Base-by-base conservation (phyloP, 169 alveolate genomes). In the Plasmodium vivax region DNA sequence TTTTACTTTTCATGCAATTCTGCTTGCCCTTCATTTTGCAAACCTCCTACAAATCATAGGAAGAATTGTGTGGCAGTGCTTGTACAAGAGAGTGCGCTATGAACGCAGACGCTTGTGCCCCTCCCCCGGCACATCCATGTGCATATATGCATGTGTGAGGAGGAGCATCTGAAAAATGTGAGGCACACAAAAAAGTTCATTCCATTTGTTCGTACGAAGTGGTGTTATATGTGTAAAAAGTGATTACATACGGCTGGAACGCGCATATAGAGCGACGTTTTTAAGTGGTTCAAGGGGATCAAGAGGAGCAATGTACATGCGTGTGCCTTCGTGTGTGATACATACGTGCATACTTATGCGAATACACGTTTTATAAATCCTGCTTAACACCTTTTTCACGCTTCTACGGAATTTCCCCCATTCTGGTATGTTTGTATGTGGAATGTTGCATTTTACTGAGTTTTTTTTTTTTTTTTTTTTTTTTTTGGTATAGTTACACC, bases 401-500 rank as follows among this genome's bases (percentile, higher is more conserved):
- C 62, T 51, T 51, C 62, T 51, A 51, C 62, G 62, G 16, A 51
- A 51, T 1, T 12, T 16, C 12, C 62, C 62, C 62, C 62, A 51
- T 12, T 51, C 16, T 12, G 19, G 62, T 51, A 51, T 16, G 62
- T 51, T 51, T 51, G 62, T 51, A 51, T 14, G 16, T 51, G 62
- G 62, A 51, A 51, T 51, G 32, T 68, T 68, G 32, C 38, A 27
- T 68, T 68, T 68, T 68, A 27, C 38, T 68, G 14, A 9, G 12
- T 68, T 68, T 68, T 68, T 68, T 68, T 68, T 68, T 68, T 68
- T 68, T 68, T 56, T 36, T 3, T 54, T 68, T 68, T 68, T 68
- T 68, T 68, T 68, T 68, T 68, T 68, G 16, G 77, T 68, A 68
- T 68, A 68, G 77, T 68, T 68, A 68, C 77, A 68, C 77, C 32